Percentiles rank a stretch among this genome's conserved stretches.
phyloP scores from a whole-genome alignment of 805 yeast species.

The Danielia reshetovae region DNA sequence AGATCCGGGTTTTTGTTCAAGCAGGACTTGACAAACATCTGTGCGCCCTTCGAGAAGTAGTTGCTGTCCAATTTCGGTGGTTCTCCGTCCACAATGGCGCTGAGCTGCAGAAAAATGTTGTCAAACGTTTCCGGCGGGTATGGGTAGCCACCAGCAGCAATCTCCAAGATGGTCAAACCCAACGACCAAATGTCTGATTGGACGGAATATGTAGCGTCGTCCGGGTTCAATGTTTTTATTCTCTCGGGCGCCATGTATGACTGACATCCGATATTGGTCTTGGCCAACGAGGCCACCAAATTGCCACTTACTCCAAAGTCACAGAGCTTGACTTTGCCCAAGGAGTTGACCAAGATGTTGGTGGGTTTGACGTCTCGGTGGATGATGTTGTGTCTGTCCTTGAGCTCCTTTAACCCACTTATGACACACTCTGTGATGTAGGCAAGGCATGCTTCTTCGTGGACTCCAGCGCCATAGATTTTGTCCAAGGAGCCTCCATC shows the following conservation, averaged over 20 bases:
- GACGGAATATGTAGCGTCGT: constrained; percentile 79
- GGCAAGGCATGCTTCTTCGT: constrained; percentile 78
- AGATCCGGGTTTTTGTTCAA: constrained; percentile 74
- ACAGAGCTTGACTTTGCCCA: constrained; percentile 86
- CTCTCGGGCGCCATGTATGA: constrained; percentile 99
- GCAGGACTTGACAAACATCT: constrained; percentile 72
- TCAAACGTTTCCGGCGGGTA: constrained; percentile 92
- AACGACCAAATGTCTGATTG: constrained; percentile 96
- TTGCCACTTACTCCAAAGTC: constrained; percentile 97
- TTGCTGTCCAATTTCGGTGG: constrained; percentile 23
- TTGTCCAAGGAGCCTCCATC: constrained; percentile 93
- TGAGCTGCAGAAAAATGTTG: constrained; percentile 85
- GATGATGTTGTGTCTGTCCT: constrained; percentile 87
- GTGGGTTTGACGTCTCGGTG: constrained; percentile 98
- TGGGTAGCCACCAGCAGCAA: constrained; percentile 91
- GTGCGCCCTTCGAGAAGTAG: constrained; percentile 67
- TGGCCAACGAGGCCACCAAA: constrained; percentile 88
- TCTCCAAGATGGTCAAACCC: constrained; percentile 81
- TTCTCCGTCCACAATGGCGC: constrained; percentile 71
- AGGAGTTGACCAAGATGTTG: constrained; percentile 75
- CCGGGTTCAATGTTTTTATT: constrained; percentile 70
- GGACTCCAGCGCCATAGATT: constrained; percentile 56
- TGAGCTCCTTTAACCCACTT: constrained; percentile 74
- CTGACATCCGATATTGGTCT: constrained; percentile 96
- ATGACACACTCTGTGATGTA: constrained; percentile 77